These are phyloP conservation scores for Exophiala bonariae DNA, from an alignment of 2,329 filamentous ascomycete genomes.

Conservation along the genomic window DNA sequence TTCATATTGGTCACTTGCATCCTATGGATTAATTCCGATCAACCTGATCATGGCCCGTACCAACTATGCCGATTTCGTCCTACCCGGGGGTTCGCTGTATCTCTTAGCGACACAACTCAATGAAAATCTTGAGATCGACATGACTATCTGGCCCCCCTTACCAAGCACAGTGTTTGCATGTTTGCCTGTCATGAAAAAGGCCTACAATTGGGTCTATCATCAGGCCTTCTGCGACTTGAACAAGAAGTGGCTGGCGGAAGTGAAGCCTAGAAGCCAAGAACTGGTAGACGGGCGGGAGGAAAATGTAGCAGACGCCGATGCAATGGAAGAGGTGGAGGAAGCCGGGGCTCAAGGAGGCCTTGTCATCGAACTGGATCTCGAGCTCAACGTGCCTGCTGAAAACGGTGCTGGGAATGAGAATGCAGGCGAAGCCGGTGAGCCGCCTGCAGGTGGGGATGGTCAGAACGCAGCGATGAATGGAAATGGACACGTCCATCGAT, in stretches of 20 bases:
- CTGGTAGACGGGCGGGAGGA: slow-evolving; percentile 32
- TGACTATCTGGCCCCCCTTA: slow-evolving; percentile 65
- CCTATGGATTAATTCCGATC: slow-evolving; percentile 68
- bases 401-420: slow-evolving; percentile 36
- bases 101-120: slow-evolving; percentile 51
- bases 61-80: slow-evolving; percentile 61
- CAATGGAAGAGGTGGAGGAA: slow-evolving; percentile 18
- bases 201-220: slow-evolving; percentile 65
- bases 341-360: slow-evolving; percentile 12
- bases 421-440: slow-evolving; percentile 29
- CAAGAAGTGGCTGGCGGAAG: slow-evolving; percentile 61
- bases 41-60: slow-evolving; percentile 68
- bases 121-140: slow-evolving; percentile 45
- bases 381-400: slow-evolving; percentile 47
- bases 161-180: slow-evolving; percentile 66
- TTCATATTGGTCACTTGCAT: slow-evolving; percentile 46
- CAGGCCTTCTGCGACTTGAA: slow-evolving; percentile 59
- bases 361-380: slow-evolving; percentile 49
- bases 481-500: slow-evolving; percentile 31
- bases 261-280: slow-evolving; percentile 55
- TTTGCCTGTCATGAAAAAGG: slow-evolving; percentile 64
- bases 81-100: slow-evolving; percentile 63
- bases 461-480: slow-evolving; percentile 25
- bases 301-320: slow-evolving; percentile 35
- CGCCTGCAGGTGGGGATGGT: slow-evolving; percentile 30